These are phyloP conservation scores for Cladorrhinum samala DNA, from an alignment of 495 filamentous ascomycete species.

Conservation along the genomic window DNA sequence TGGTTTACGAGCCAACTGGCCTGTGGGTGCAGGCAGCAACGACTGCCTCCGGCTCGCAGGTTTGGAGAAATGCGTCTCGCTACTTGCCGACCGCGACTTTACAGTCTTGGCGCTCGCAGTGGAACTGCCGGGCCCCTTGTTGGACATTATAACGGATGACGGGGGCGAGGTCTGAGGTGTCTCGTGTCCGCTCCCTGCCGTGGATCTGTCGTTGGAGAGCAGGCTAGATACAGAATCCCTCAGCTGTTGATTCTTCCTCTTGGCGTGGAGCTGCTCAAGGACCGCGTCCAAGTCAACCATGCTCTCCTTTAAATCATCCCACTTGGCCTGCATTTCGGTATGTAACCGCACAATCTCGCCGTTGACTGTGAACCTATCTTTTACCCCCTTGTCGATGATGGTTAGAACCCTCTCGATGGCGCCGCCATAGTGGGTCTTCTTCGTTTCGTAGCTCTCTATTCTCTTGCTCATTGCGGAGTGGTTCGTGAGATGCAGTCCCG, in stretches of 20 bases:
- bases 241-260: slow-evolving; percentile 64
- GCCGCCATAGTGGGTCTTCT: slow-evolving; percentile 91
- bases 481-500: slow-evolving; percentile 63
- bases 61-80: slow-evolving; percentile 36
- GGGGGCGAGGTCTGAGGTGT: slow-evolving; percentile 88
- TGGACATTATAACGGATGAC: slow-evolving; percentile 73
- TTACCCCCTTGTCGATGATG: slow-evolving; percentile 89
- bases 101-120: slow-evolving; percentile 30
- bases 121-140: slow-evolving; percentile 42
- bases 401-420: slow-evolving; percentile 83
- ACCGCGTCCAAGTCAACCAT: slow-evolving; percentile 68
- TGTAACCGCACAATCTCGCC: slow-evolving; percentile 85
- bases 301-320: slow-evolving; percentile 66
- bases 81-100: slow-evolving; percentile 36
- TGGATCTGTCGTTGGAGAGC: slow-evolving; percentile 77
- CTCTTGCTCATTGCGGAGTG: slow-evolving; percentile 62
- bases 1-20: slow-evolving; percentile 21
- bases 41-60: slow-evolving; percentile 33
- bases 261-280: slow-evolving; percentile 64
- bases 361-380: slow-evolving; percentile 86
- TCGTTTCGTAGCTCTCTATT: slow-evolving; percentile 89
- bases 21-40: slow-evolving; percentile 22
- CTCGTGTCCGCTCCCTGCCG: slow-evolving; percentile 62
- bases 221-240: slow-evolving; percentile 93
- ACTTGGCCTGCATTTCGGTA: slow-evolving; percentile 71